Percentiles rank a stretch among this genome's conserved stretches.
Evolutionary conservation across 2,329 filamentous ascomycete genomes (phyloP).

Genomic region (Trichoderma koningii): DNA sequence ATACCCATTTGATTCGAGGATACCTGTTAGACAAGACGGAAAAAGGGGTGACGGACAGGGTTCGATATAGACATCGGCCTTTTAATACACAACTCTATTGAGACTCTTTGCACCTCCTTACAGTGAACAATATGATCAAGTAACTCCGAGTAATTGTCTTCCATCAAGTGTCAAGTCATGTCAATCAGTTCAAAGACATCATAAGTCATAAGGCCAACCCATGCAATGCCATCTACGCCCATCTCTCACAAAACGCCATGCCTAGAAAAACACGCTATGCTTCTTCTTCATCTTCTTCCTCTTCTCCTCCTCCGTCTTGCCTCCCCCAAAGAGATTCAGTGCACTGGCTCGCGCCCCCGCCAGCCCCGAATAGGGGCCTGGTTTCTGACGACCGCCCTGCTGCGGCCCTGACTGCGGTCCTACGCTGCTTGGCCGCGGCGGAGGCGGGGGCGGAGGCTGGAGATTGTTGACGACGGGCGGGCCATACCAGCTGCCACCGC

Average conservation of each 20-base stretch:
- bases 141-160: not conserved
- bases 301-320: slow-evolving; percentile 42
- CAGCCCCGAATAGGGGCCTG: slow-evolving; percentile 36
- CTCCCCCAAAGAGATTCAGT: slow-evolving; percentile 48
- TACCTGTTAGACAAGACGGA: not conserved
- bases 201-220: not conserved
- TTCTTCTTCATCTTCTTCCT: slow-evolving; percentile 51
- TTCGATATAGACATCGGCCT: not conserved
- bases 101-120: no score
- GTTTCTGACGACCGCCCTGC: slow-evolving; percentile 29
- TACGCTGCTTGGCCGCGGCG: slow-evolving; percentile 52
- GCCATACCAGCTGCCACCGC: slow-evolving; percentile 29
- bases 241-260: not conserved
- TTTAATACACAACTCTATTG: slow-evolving; percentile 7
- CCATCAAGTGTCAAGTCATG: not conserved
- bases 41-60: not conserved
- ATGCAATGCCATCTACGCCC: not conserved
- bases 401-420: slow-evolving; percentile 36
- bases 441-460: slow-evolving; percentile 37
- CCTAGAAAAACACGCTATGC: slow-evolving; percentile 50
- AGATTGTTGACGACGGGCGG: slow-evolving; percentile 32
- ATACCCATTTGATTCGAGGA: slow-evolving; percentile 24
- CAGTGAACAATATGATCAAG: not conserved
- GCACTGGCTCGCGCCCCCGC: slow-evolving; percentile 50
- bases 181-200: not conserved